A percentile compares a stretch with the other conserved stretches of the same genome.
These are phyloP conservation scores for Curvularia spicifera DNA, from an alignment of 2,329 filamentous ascomycete species.

Conservation along the genomic window DNA sequence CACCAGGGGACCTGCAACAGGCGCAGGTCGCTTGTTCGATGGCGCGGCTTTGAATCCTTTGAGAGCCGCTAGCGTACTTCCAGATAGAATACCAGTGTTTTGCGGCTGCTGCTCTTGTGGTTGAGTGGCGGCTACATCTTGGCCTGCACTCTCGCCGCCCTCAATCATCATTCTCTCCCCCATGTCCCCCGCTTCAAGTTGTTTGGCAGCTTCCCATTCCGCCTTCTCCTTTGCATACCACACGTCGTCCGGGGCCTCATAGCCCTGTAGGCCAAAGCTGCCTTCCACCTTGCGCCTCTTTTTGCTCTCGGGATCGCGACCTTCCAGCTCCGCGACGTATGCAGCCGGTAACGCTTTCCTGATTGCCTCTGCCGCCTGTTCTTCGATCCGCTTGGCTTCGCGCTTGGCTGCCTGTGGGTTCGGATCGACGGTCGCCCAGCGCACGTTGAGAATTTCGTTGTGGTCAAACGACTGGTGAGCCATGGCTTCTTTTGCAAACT, in stretches of 20 bases:
- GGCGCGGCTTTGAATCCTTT: conserved; percentile 57
- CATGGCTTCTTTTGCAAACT: conserved; percentile 78
- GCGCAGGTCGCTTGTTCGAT: conserved; percentile 59
- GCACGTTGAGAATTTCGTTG: conserved; percentile 89
- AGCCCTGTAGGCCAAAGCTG: conserved; percentile 85
- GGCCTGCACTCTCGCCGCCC: conserved; percentile 45
- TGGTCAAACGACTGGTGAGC: conserved; percentile 91
- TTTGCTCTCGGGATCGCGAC: conserved; percentile 81
- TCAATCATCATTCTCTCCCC: conserved; percentile 59
- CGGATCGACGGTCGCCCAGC: conserved; percentile 96
- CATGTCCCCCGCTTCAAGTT: conserved; percentile 64
- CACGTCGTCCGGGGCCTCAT: conserved; percentile 91
- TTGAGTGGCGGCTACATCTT: conserved; percentile 16
- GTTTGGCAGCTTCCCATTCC: conserved; percentile 68
- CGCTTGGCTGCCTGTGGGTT: conserved; percentile 94
- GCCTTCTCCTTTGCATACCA: conserved; percentile 84
- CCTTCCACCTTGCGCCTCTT: conserved; percentile 89
- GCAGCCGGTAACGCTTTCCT: conserved; percentile 84
- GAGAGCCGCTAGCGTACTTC: conserved; percentile 80
- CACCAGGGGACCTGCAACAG: conserved; percentile 75
- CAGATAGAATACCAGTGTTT: conserved; percentile 75
- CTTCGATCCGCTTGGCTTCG: conserved; percentile 86
- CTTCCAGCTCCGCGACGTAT: conserved; percentile 93
- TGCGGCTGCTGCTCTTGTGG: conserved; percentile 31
- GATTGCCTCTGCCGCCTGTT: conserved; percentile 95